Percentiles rank a stretch among this genome's conserved stretches.
Evolutionary conservation across 2,329 filamentous ascomycete genomes (phyloP).

Genomic region (Pseudogymnoascus sp.): DNA sequence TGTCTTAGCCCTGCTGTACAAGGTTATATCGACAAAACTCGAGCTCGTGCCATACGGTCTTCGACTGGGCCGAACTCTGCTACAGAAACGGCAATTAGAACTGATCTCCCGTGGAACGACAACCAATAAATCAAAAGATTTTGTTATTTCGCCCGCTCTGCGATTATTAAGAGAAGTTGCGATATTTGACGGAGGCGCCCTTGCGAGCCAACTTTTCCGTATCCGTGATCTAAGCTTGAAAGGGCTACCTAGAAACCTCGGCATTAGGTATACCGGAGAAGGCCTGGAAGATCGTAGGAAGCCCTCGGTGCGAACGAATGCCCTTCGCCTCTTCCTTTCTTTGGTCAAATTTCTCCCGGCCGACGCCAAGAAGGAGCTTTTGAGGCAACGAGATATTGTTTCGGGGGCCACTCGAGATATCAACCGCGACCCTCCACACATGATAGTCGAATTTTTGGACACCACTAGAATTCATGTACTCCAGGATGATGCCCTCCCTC

Average conservation of each 20-base stretch:
- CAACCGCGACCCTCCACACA: constrained; percentile 65
- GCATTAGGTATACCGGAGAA: constrained; percentile 53
- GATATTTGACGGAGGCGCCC: constrained; percentile 73
- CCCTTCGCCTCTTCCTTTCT: constrained; percentile 71
- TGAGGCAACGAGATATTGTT: constrained; percentile 65
- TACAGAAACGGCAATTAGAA: constrained; percentile 74
- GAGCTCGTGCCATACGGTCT: constrained; percentile 69
- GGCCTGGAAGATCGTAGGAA: constrained; percentile 56
- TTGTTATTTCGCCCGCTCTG: constrained; percentile 80
- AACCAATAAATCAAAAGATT: constrained; percentile 73
- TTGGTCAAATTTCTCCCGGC: constrained; percentile 71
- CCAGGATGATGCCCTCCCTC: constrained; percentile 63
- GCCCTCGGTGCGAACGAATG: constrained; percentile 75
- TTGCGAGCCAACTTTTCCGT: constrained; percentile 70
- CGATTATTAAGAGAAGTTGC: constrained; percentile 80
- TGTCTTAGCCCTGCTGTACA: constrained; percentile 72
- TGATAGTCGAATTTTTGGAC: constrained; percentile 68
- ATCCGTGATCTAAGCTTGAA: constrained; percentile 72
- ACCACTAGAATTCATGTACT: constrained; percentile 63
- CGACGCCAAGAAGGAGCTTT: constrained; percentile 70
- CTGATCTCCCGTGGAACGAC: constrained; percentile 72
- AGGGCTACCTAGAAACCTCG: constrained; percentile 71
- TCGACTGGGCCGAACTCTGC: constrained; percentile 69
- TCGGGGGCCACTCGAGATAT: constrained; percentile 68
- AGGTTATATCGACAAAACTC: constrained; percentile 63